Base-by-base conservation (phyloP, 257 asterid genomes). In the Solanum verrucosum region DNA sequence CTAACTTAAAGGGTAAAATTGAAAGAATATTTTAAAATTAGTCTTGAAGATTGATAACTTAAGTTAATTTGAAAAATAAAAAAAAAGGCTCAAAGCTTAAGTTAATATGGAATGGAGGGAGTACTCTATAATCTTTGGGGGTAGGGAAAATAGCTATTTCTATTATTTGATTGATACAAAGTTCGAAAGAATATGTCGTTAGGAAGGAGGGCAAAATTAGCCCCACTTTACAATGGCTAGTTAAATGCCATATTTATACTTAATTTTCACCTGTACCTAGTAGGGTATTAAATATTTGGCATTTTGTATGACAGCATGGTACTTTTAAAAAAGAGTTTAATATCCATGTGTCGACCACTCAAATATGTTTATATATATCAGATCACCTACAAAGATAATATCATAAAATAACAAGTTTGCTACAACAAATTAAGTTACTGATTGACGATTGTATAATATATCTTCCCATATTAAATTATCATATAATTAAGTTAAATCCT, bases 171-270 rank as follows among this genome's bases (percentile, higher is more conserved):
- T 42, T 34, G 63, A 23, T 44, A 85, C 40, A 72, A 29, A 29
- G 34, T 21, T 44, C 37, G 85, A 79, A 79, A 44, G 70, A 84
- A 71, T 3, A 56, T 84, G 87, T 37, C 88, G 87, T 84, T 82
- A 72, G 77, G 90, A 86, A 29, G 88, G 89, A 75, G 73, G 84
- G 56, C 85, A 84, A 5, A 3, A 72, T 21, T 44, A 27, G 67
- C 67, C 74, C 90, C 91, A 90, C 65, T 88, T 12, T 85, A 52
- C 7, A 78, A 16, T 23, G 85, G 84, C 74, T 87, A 73, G 74
- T 44, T 38, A 86, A 37, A 38, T 33, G 88, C 84, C 86, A 38
- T 60, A 63, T 60, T 7, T 21, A 29, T 37, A 59, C 78, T 77
- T 77, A 70, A 68, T 67, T 82, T 65, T 82, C 65, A 38, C 44